These are phyloP conservation scores for Chrysoporthe deuterocubensis DNA, from an alignment of 2,329 filamentous ascomycete species.

Conservation along the genomic window DNA sequence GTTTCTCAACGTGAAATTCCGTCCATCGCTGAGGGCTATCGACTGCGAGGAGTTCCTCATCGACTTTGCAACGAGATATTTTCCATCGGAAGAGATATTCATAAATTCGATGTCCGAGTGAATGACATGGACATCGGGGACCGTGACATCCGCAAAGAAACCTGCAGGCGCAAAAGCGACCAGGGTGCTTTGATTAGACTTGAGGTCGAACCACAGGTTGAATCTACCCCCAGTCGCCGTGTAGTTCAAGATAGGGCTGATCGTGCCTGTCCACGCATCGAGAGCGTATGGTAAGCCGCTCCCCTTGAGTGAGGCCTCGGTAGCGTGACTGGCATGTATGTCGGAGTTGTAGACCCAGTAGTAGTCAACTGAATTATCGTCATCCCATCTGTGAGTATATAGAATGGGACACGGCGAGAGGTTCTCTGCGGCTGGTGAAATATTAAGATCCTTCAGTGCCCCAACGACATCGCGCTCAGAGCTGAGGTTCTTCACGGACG, in stretches of 20 bases:
- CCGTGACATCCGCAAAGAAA: conserved; percentile 10
- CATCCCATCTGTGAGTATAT: conserved; percentile 19
- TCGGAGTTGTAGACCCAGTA: conserved; percentile 24
- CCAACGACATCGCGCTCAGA: conserved; percentile 14
- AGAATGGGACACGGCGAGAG: conserved; percentile 10
- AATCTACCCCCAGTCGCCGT: conserved; percentile 1
- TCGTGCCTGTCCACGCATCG: conserved; percentile 15
- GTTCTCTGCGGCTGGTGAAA: conserved; percentile 15
- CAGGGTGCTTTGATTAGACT: conserved; percentile 18
- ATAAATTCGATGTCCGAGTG: neutral
- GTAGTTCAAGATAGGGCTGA: conserved; percentile 15
- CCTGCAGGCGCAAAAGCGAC: conserved; percentile 14
- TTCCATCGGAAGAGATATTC: neutral
- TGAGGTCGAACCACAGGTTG: conserved; percentile 16
- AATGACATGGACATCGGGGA: conserved; percentile 8
- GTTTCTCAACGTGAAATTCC: neutral
- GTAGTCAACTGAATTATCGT: conserved; percentile 14
- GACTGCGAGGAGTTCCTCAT: conserved; percentile 1
- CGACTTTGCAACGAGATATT: conserved; percentile 3
- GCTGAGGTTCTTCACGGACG: conserved; percentile 10
- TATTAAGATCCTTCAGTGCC: conserved; percentile 2
- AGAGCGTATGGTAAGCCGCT: conserved; percentile 12
- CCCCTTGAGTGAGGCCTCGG: conserved; percentile 12
- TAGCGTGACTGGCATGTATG: conserved; percentile 6
- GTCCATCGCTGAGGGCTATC: conserved; percentile 7